Percentiles rank a stretch among this genome's conserved stretches.
Conservation (phyloP, 2,329 filamentous ascomycete species). For the Aureobasidium sp. region DNA sequence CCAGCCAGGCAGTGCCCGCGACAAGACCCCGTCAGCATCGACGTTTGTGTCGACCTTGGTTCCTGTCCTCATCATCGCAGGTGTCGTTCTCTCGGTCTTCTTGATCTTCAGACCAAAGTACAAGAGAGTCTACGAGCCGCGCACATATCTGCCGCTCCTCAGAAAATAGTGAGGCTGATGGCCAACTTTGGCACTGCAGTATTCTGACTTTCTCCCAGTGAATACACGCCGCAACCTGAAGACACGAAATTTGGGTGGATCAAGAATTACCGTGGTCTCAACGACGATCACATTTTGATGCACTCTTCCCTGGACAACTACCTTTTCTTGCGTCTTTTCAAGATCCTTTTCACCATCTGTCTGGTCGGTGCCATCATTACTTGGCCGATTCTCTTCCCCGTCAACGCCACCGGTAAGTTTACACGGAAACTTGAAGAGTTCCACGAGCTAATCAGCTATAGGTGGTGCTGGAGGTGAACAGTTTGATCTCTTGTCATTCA, state of each 20-base stretch:
- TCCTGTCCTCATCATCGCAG: constrained; percentile 29
- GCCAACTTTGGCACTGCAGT: not conserved
- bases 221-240: constrained; percentile 36
- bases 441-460: not conserved
- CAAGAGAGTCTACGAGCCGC: constrained; percentile 39
- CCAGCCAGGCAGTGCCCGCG: constrained; percentile 16
- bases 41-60: constrained; percentile 31
- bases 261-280: constrained; percentile 36
- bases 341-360: constrained; percentile 37
- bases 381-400: constrained; percentile 42
- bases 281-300: constrained; percentile 41
- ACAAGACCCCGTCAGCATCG: constrained; percentile 27
- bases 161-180: constrained; percentile 27
- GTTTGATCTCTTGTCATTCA: constrained; percentile 29
- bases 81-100: constrained; percentile 32
- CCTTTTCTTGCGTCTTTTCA: constrained; percentile 43
- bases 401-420: constrained; percentile 51
- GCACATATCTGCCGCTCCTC: constrained; percentile 39
- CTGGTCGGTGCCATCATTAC: constrained; percentile 38
- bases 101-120: constrained; percentile 37
- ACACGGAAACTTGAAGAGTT: not conserved
- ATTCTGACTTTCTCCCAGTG: constrained; percentile 22
- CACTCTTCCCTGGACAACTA: constrained; percentile 45
- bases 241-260: constrained; percentile 41
- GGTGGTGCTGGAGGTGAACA: constrained; percentile 50